Evolutionary conservation across 2,329 filamentous ascomycete genomes (phyloP).

Genomic region (Colletotrichum sp.): DNA sequence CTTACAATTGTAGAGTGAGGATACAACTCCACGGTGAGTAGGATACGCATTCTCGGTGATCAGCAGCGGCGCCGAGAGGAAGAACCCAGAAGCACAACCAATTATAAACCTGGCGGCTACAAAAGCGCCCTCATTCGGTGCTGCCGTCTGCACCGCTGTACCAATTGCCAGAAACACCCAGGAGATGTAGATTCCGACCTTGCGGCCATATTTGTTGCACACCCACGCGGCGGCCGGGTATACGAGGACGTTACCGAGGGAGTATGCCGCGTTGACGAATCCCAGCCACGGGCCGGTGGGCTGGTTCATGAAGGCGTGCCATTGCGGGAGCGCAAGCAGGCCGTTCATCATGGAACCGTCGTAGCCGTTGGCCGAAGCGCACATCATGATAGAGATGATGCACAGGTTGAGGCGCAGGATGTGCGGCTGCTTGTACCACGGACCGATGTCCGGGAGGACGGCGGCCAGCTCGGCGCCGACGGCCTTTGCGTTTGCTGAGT

Average conservation of each 20-base stretch:
- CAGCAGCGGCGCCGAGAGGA: constrained; percentile 33
- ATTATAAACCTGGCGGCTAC: constrained; percentile 36
- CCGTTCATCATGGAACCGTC: constrained; percentile 51
- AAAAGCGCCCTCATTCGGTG: constrained; percentile 30
- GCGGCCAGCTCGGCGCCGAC: constrained; percentile 13
- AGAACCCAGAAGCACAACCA: constrained; percentile 33
- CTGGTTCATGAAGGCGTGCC: constrained; percentile 45
- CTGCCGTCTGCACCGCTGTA: constrained; percentile 28
- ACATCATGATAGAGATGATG: constrained; percentile 35
- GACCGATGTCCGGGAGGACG: constrained; percentile 44
- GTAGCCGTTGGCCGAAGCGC: constrained; percentile 39
- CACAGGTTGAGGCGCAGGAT: constrained; percentile 47
- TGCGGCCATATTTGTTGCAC: constrained; percentile 12
- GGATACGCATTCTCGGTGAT: constrained; percentile 39
- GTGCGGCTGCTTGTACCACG: constrained; percentile 48
- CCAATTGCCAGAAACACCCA: neutral
- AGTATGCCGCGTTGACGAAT: constrained; percentile 43
- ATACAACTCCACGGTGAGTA: constrained; percentile 25
- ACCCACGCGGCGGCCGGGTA: constrained; percentile 40
- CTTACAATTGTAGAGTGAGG: neutral
- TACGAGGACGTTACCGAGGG: constrained; percentile 37
- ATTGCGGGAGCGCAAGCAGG: constrained; percentile 44
- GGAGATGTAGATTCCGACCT: neutral
- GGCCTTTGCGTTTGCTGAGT: neutral
- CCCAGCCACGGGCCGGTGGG: constrained; percentile 39